phyloP scores from a whole-genome alignment of 2,329 filamentous ascomycete genomes.

The Aspergillus ochraceoroseus region DNA sequence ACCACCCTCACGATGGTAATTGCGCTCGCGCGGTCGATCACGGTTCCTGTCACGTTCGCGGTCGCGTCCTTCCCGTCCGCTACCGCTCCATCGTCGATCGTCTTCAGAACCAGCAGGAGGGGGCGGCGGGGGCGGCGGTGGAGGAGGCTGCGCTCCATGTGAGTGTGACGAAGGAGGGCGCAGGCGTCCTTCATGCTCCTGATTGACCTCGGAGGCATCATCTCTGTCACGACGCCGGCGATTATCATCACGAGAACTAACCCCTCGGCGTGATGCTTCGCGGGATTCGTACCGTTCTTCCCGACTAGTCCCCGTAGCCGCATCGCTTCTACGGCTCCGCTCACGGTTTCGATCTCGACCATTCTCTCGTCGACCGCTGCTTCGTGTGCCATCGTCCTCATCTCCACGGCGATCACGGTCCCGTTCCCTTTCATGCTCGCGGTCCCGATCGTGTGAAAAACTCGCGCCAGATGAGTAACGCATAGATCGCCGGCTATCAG shows the following conservation, averaged over 20 bases:
- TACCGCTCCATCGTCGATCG: slow-evolving; percentile 33
- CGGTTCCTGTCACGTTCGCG: slow-evolving; percentile 36
- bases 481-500: slow-evolving; percentile 33
- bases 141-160: slow-evolving; percentile 30
- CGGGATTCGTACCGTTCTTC: slow-evolving; percentile 28
- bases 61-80: slow-evolving; percentile 35
- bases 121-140: slow-evolving; percentile 31
- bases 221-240: slow-evolving; percentile 37
- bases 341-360: slow-evolving; percentile 36
- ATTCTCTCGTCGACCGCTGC: slow-evolving; percentile 35
- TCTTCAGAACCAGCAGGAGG: slow-evolving; percentile 27
- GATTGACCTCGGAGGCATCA: slow-evolving; percentile 25
- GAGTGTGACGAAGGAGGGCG: slow-evolving; percentile 33
- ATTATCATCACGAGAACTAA: slow-evolving; percentile 33
- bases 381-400: slow-evolving; percentile 26
- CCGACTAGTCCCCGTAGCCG: slow-evolving; percentile 20
- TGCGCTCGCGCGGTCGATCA: slow-evolving; percentile 34
- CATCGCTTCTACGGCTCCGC: slow-evolving; percentile 34
- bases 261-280: slow-evolving; percentile 31
- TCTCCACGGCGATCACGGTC: slow-evolving; percentile 28
- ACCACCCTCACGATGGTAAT: slow-evolving; percentile 29
- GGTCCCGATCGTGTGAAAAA: slow-evolving; percentile 24
- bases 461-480: slow-evolving; percentile 26
- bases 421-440: slow-evolving; percentile 33
- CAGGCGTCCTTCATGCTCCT: slow-evolving; percentile 33